phyloP scores from a whole-genome alignment of 805 yeast species.

The Hanseniaspora taiwanica region DNA sequence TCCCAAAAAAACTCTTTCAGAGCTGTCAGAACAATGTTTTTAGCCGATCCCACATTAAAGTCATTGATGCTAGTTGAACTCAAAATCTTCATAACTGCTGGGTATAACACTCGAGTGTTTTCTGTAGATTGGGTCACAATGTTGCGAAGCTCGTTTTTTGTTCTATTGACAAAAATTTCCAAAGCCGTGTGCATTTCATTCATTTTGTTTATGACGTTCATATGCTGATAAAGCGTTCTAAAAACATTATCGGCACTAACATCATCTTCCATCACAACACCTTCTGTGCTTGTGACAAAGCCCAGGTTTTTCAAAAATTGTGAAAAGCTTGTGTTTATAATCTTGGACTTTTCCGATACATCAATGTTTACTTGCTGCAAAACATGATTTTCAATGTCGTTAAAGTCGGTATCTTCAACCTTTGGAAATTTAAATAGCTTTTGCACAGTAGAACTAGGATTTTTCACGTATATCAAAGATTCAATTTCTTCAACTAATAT shows the following conservation, averaged over 20 bases:
- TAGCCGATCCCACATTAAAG: slow-evolving; percentile 23
- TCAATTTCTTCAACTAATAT: slow-evolving; percentile 66
- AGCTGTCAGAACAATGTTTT: slow-evolving; percentile 37
- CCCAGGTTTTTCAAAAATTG: slow-evolving; percentile 23
- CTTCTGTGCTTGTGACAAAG: slow-evolving; percentile 12
- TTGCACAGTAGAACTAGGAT: slow-evolving; percentile 11
- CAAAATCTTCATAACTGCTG: slow-evolving; percentile 25
- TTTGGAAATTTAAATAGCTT: slow-evolving; percentile 13
- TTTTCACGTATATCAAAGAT: slow-evolving; percentile 50
- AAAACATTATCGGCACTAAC: slow-evolving; percentile 14
- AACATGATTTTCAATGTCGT: slow-evolving; percentile 40
- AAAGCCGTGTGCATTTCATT: slow-evolving; percentile 48
- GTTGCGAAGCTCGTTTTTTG: slow-evolving; percentile 49
- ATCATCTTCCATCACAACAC: slow-evolving; percentile 22
- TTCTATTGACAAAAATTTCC: slow-evolving; percentile 38
- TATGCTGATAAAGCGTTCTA: slow-evolving; percentile 25
- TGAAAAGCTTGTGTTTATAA: slow-evolving; percentile 24
- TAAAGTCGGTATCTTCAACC: slow-evolving; percentile 18
- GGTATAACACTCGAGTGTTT: slow-evolving; percentile 47
- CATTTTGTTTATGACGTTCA: slow-evolving; percentile 45
- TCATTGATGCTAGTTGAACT: slow-evolving; percentile 15
- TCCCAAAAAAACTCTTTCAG: slow-evolving; percentile 60
- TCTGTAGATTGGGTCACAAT: slow-evolving; percentile 50
- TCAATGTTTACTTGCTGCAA: slow-evolving; percentile 46
- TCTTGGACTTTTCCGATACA: slow-evolving; percentile 34